Base-by-base conservation (phyloP, 352 stramenopile species). In the Pythium oligandrum region DNA sequence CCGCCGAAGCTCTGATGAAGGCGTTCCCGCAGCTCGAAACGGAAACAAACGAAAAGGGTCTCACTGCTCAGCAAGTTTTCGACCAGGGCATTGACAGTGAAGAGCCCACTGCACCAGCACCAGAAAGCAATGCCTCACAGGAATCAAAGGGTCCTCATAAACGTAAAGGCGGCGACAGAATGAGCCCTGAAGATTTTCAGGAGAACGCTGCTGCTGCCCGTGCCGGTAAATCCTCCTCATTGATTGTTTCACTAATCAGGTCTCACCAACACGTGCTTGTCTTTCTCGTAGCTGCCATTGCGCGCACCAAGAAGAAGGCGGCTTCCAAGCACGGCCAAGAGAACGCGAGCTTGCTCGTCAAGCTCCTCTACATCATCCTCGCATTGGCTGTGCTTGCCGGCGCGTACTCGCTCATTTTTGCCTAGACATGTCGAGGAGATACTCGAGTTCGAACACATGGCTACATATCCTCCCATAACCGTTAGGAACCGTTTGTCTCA, bases 281-380 rank as follows among this genome's bases (percentile, higher is more conserved):
- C 0, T 26, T 30, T 45, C 10, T n/a, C 38, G 42, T 47, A 90
- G 80, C 80, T 50, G 75, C 78, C 31, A 84, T 89, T 33, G 74
- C 81, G 6, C 78, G 76, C 50, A 77, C 71, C 5, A 88, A 85
- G 61, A 91, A 91, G 59, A 87, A 86, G 40, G 40, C 56, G 4
- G 58, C 17, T 26, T 26, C 51, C 43, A 86, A 86, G 68, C 63
- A 64, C 5, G 59, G 45, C 4, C 43, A 62, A 32, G 59, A 61
- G 10, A 48, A 50, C 31, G 53, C 38, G 17, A 66, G 36, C 36
- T 10, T 51, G 6, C 5, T 49, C 1, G 59, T 57, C 36, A 61
- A 61, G 38, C 4, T 49, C 2, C 36, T 39, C 4, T 33, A 59
- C 17, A 37, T 50, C 6, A 50, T 40, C 4, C 3, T 51, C 5